Percentiles rank a stretch among this genome's conserved stretches.
Evolutionary conservation across 2,329 filamentous ascomycete genomes (phyloP).

Genomic region (Sordariomycetes sp.): DNA sequence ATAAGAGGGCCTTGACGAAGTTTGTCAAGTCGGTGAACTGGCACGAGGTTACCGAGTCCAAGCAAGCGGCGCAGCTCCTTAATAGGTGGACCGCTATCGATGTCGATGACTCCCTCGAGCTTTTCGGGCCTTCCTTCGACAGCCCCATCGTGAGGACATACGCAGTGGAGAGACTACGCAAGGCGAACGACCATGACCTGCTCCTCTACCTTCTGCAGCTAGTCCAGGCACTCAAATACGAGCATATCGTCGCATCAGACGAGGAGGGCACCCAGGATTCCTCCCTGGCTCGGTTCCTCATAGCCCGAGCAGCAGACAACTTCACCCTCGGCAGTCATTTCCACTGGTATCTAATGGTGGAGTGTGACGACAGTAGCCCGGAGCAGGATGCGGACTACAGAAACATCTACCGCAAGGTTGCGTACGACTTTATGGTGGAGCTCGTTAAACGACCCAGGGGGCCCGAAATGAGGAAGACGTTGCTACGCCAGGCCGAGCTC

Average conservation of each 20-base stretch:
- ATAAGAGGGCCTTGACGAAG: constrained; percentile 89
- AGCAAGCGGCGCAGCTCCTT: constrained; percentile 81
- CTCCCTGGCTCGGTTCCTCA: constrained; percentile 80
- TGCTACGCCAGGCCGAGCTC: constrained; percentile 82
- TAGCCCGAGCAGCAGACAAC: constrained; percentile 77
- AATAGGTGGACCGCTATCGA: constrained; percentile 95
- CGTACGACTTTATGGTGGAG: constrained; percentile 92
- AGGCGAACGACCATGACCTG: constrained; percentile 86
- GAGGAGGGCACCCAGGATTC: constrained; percentile 61
- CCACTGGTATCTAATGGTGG: constrained; percentile 98
- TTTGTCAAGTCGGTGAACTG: constrained; percentile 98
- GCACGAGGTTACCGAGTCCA: constrained; percentile 73
- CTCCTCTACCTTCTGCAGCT: constrained; percentile 86
- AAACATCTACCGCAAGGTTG: constrained; percentile 83
- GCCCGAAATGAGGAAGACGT: constrained; percentile 59
- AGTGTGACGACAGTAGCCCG: constrained; percentile 76
- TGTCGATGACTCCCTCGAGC: constrained; percentile 88
- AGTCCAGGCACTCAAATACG: constrained; percentile 92
- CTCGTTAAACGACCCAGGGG: constrained; percentile 64
- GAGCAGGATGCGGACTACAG: constrained; percentile 67
- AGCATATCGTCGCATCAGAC: constrained; percentile 53
- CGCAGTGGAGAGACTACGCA: constrained; percentile 81
- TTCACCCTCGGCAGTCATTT: constrained; percentile 90
- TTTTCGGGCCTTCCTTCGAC: constrained; percentile 86
- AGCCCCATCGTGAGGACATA: constrained; percentile 83